These are phyloP conservation scores for Verbena officinalis DNA, from an alignment of 257 asterid genomes.

Conservation along the genomic window DNA sequence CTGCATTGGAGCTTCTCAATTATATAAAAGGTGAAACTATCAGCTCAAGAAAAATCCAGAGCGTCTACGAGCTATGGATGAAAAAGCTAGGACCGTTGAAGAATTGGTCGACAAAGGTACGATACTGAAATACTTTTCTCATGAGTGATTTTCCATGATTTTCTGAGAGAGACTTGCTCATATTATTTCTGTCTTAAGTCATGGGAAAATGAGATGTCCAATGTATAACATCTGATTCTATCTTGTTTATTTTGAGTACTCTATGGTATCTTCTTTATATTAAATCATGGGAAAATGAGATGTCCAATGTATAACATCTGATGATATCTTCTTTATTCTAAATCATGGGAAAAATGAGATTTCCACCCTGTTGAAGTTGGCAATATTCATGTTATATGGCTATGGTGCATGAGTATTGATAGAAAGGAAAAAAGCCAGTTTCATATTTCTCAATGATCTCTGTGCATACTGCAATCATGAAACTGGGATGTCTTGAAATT, in stretches of 20 bases:
- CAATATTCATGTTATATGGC: neutral
- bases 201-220: neutral
- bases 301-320: neutral
- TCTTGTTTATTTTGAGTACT: conserved; percentile 2
- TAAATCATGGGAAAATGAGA: conserved; percentile 8
- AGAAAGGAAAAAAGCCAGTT: neutral
- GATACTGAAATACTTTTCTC: neutral
- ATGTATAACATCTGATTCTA: neutral
- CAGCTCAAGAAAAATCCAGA: conserved; percentile 39
- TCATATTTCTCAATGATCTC: conserved; percentile 13
- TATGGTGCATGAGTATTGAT: conserved; percentile 4
- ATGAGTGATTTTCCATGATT: conserved; percentile 4
- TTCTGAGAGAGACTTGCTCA: conserved; percentile 14
- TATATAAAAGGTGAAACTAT: conserved; percentile 50
- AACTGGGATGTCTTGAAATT: conserved; percentile 21
- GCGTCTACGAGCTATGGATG: conserved; percentile 70
- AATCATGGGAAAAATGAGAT: too few species aligned
- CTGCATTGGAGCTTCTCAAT: conserved; percentile 64
- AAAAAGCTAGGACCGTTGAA: conserved; percentile 52
- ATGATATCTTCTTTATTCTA: too few species aligned
- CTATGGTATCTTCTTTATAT: too few species aligned
- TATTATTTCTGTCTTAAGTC: neutral
- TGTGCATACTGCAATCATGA: neutral
- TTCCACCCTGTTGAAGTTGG: conserved; percentile 19
- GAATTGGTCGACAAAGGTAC: conserved; percentile 55